Conservation (phyloP, 768 basidiomycete genomes). For the Auriscalpium orientale region DNA sequence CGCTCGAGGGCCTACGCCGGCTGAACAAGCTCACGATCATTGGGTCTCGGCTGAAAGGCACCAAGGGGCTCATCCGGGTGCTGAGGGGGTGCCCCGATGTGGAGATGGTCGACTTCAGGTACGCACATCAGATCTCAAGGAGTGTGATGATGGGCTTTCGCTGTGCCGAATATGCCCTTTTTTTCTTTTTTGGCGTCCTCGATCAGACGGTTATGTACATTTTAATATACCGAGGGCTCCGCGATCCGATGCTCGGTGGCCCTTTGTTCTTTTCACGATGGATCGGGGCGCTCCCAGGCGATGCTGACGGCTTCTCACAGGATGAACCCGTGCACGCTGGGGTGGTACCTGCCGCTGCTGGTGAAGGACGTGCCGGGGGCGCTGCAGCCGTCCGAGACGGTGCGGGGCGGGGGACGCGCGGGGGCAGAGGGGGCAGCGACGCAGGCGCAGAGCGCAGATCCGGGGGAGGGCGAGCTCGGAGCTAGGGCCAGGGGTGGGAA, state of each 20-base stretch:
- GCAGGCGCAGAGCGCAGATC: constrained; percentile 16
- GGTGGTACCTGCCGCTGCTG: constrained; percentile 89
- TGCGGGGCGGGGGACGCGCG: constrained; percentile 7
- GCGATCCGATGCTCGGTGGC: background rate
- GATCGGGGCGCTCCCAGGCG: background rate
- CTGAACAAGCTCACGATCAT: constrained; percentile 83
- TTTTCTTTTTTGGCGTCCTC: background rate
- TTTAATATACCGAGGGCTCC: background rate
- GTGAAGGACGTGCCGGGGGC: constrained; percentile 62
- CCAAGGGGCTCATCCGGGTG: constrained; percentile 64
- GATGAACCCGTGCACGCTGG: constrained; percentile 96
- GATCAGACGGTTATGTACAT: background rate
- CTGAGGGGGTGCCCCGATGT: constrained; percentile 67
- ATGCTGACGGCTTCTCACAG: constrained; percentile 23
- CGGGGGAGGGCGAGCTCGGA: constrained; percentile 21
- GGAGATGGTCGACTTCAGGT: constrained; percentile 92
- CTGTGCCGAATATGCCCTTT: constrained; percentile 2
- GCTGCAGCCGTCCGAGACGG: constrained; percentile 49
- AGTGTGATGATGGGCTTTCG: background rate
- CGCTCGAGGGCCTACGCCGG: constrained; percentile 63
- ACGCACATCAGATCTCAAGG: constrained; percentile 6
- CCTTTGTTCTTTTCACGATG: background rate
- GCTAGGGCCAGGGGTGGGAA: constrained; percentile 24
- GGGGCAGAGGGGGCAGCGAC: constrained; percentile 16
- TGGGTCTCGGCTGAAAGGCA: constrained; percentile 70